These are phyloP conservation scores for Xylaria sp. DNA, from an alignment of 2,329 filamentous ascomycete genomes.

Conservation along the genomic window DNA sequence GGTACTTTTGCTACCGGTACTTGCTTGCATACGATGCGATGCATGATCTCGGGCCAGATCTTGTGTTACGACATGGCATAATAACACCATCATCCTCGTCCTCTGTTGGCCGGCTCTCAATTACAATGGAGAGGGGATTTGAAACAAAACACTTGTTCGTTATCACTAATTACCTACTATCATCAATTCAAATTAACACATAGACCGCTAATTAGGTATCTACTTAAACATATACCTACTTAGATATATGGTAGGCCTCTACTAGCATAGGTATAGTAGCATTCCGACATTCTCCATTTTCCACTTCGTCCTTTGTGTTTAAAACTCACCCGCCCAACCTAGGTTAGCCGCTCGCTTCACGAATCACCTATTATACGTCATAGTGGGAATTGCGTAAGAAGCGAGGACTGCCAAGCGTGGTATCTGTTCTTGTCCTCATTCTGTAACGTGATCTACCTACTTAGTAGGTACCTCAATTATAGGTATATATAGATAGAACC, in stretches of 20 bases:
- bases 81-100: conserved; percentile 2
- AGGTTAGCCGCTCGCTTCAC: not conserved
- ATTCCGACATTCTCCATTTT: no score
- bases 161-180: not conserved
- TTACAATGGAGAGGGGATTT: not conserved
- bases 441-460: no score
- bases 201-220: no score
- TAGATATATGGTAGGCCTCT: not conserved
- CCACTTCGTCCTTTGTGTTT: no score
- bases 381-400: conserved; percentile 12
- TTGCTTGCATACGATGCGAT: conserved; percentile 8
- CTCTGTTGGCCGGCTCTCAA: not conserved
- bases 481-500: no score
- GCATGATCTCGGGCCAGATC: conserved; percentile 13
- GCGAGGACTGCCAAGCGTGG: not conserved
- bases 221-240: not conserved
- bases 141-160: not conserved
- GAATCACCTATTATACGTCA: conserved; percentile 25
- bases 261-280: no score
- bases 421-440: no score
- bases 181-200: not conserved
- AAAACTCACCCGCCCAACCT: no score
- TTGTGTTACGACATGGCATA: conserved; percentile 2
- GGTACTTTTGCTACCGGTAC: not conserved
- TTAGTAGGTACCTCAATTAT: no score